phyloP scores from a whole-genome alignment of 495 filamentous ascomycete species.

The Gamarada debralockiae region DNA sequence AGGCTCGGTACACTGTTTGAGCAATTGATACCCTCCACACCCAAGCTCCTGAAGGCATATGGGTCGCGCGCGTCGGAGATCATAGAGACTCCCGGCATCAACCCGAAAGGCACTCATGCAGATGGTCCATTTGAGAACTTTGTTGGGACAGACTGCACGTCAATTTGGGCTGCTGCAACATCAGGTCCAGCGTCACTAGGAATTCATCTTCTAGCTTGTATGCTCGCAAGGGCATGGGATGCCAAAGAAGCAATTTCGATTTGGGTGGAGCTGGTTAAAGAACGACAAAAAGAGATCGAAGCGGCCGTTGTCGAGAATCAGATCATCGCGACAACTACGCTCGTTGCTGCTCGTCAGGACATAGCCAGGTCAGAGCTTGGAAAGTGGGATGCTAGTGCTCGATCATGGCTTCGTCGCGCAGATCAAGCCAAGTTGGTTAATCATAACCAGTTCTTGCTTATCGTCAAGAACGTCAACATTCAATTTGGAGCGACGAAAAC shows the following conservation, averaged over 20 bases:
- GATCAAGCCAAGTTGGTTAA: constrained; percentile 17
- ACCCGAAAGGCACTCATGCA: constrained; percentile 1
- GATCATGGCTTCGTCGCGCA: constrained; percentile 32
- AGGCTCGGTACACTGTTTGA: neutral
- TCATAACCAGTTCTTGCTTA: constrained; percentile 19
- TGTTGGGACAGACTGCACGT: constrained; percentile 29
- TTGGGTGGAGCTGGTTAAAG: constrained; percentile 28
- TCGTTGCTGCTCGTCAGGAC: neutral
- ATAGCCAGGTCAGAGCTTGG: neutral
- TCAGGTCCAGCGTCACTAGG: constrained; percentile 29
- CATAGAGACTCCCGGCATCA: constrained; percentile 9
- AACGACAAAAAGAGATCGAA: neutral
- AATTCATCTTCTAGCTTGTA: constrained; percentile 34
- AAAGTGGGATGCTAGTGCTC: constrained; percentile 35
- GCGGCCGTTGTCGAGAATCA: neutral
- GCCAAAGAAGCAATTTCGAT: constrained; percentile 32
- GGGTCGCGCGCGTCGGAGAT: constrained; percentile 35
- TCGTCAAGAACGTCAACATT: neutral
- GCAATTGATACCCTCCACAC: neutral
- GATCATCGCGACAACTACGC: too few species aligned
- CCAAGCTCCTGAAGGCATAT: constrained; percentile 31
- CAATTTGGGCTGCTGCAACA: constrained; percentile 39
- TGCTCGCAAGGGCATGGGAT: constrained; percentile 32
- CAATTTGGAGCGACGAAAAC: constrained; percentile 13
- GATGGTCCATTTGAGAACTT: constrained; percentile 15